Evolutionary conservation across 495 filamentous ascomycete genomes (phyloP), one percentile per base, ranked within the genome.

Genomic region (Xylaria acuta): DNA sequence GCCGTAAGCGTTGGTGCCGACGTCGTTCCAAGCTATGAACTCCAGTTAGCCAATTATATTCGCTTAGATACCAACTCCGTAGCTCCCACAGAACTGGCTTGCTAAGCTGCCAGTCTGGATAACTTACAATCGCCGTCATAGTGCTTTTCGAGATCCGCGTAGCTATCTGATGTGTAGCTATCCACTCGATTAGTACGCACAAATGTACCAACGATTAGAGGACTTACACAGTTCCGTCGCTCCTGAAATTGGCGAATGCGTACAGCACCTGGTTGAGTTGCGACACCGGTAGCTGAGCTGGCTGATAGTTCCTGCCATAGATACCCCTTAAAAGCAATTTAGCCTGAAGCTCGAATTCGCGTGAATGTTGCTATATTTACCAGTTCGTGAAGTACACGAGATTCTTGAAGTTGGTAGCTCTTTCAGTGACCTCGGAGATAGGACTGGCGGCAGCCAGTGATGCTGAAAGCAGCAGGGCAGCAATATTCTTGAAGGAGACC

Each of bases 231-330:
- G 94, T 91, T 30, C 95, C 95, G 40, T 92, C 91, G 0, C 91
- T 84, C 0, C 87, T 86, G n/a, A 97, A 81, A 78, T 97, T 95
- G 71, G 93, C 94, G 78, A 98, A 98, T 40, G 95, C 87, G 79
- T 97, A 97, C 8, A 97, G 86, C 3, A 98, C 85, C 78, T 97
- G 94, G 7, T 93, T 97, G 70, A 98, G 80, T 71, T 97, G 88
- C 20, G 90, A 86, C 1, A 88, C 92, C 0, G 95, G 95, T 30
- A 98, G 85, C 75, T 95, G 89, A 68, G 92, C 87, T 2, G 93
- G 93, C 66, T 94, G 88, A 80, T 94, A 93, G 74, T 93, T 90
- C 74, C 94, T 87, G 54, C 87, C 93, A 76, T 97, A 97, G 73
- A 97, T 97, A 40, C 43, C 90, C 93, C 94, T 94, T 84, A 67